phyloP scores from a whole-genome alignment of 1,284 basidiomycete species.

The Kalmanozyma brasiliensis region DNA sequence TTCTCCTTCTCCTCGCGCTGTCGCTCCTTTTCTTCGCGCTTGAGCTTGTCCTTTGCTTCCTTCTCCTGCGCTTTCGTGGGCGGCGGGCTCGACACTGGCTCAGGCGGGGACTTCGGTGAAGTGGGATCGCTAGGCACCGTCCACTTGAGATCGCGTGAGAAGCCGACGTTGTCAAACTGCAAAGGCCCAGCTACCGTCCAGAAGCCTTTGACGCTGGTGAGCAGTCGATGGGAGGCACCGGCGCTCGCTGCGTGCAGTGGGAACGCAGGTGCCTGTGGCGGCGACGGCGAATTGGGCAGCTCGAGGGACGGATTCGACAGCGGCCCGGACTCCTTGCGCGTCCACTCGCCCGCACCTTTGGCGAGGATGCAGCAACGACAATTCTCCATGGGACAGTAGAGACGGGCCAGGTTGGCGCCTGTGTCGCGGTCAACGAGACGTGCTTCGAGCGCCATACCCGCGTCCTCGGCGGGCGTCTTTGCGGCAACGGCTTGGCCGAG shows the following conservation, averaged over 20 bases:
- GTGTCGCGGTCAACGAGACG: constrained; percentile 59
- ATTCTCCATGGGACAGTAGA: constrained; percentile 64
- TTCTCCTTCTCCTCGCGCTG: constrained; percentile 28
- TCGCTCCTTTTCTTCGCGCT: constrained; percentile 36
- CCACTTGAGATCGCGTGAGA: constrained; percentile 62
- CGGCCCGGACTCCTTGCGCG: constrained; percentile 60
- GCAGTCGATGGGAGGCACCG: constrained; percentile 19
- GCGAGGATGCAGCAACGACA: constrained; percentile 59
- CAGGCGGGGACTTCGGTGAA: constrained; percentile 4
- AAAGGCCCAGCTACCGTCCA: constrained; percentile 60
- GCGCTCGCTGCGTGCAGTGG: constrained; percentile 24
- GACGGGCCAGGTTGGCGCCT: constrained; percentile 54
- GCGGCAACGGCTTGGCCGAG: constrained; percentile 64
- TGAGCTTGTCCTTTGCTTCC: constrained; percentile 31
- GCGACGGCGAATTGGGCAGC: constrained; percentile 49
- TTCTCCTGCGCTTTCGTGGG: constrained; percentile 29
- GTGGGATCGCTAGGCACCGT: constrained; percentile 25
- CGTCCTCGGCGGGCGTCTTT: constrained; percentile 64
- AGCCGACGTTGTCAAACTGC: constrained; percentile 65
- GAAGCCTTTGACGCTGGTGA: constrained; percentile 52
- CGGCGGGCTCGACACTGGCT: constrained; percentile 7
- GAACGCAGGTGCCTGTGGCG: constrained; percentile 41
- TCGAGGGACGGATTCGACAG: constrained; percentile 45
- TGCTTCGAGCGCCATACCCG: constrained; percentile 60
- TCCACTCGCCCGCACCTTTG: constrained; percentile 55